Conservation (phyloP, 805 yeast genomes). For the Blastobotrys peoriensis region DNA sequence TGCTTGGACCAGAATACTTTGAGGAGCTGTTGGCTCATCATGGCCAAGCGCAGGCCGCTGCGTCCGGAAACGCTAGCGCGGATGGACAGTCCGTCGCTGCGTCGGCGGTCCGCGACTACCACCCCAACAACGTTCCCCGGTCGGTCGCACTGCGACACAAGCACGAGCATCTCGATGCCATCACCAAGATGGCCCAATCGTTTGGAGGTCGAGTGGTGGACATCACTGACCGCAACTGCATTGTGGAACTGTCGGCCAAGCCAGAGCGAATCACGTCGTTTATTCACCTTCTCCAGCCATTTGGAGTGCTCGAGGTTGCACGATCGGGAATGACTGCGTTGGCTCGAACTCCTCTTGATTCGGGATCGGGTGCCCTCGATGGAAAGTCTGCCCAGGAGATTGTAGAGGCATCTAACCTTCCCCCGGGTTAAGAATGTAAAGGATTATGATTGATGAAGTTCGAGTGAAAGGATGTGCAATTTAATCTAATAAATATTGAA, state of each 20-base stretch:
- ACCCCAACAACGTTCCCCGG: constrained; percentile 1
- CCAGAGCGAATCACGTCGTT: constrained; percentile 85
- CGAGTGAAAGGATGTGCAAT: no score
- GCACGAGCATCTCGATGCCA: constrained; percentile 80
- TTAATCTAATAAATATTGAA: no score
- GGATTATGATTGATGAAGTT: background rate
- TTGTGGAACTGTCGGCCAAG: constrained; percentile 90
- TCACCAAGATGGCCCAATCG: constrained; percentile 70
- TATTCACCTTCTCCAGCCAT: constrained; percentile 85
- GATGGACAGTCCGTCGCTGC: constrained; percentile 8
- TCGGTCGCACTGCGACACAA: constrained; percentile 86
- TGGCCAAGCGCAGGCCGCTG: constrained; percentile 35
- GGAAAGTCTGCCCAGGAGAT: constrained; percentile 52
- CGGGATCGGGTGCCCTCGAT: constrained; percentile 38
- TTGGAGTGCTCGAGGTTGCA: constrained; percentile 93
- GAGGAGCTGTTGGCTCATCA: constrained; percentile 90
- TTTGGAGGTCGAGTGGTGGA: constrained; percentile 94
- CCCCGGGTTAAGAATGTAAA: constrained; percentile 91
- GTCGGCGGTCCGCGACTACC: constrained; percentile 27
- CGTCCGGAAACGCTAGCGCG: constrained; percentile 31
- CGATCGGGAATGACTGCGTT: constrained; percentile 99
- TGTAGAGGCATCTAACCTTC: constrained; percentile 84
- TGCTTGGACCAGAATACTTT: constrained; percentile 97
- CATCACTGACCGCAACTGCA: constrained; percentile 86
- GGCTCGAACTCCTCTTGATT: constrained; percentile 86